Percentiles rank a stretch among this genome's conserved stretches.
Conservation (phyloP, 1,139 yeast genomes). For the Candida tropicalis region DNA sequence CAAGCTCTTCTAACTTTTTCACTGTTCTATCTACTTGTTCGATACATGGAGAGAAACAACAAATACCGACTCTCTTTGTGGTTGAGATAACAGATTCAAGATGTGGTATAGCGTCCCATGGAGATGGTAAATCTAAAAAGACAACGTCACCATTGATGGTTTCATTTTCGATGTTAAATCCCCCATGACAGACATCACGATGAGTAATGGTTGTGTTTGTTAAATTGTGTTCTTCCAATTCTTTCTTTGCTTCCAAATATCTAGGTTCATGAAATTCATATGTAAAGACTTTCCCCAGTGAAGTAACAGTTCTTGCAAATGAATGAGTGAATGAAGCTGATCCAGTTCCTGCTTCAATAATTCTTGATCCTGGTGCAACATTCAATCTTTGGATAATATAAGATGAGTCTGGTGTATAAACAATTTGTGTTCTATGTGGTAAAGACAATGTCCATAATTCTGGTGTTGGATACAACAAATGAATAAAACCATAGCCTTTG, state of each 20-base stretch:
- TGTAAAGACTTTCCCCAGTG: slow-evolving; percentile 68
- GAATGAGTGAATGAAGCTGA: slow-evolving; percentile 96
- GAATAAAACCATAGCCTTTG: slow-evolving; percentile 83
- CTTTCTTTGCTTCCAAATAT: slow-evolving; percentile 73
- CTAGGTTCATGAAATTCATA: slow-evolving; percentile 92
- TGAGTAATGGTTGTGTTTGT: slow-evolving; percentile 66
- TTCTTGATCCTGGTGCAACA: slow-evolving; percentile 72
- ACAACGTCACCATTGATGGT: slow-evolving; percentile 65
- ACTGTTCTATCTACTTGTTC: slow-evolving; percentile 94
- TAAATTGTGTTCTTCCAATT: slow-evolving; percentile 74
- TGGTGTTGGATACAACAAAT: slow-evolving; percentile 87
- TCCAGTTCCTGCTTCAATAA: slow-evolving; percentile 98
- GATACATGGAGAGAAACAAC: slow-evolving; percentile 97
- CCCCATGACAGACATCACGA: slow-evolving; percentile 89
- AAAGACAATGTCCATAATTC: slow-evolving; percentile 94
- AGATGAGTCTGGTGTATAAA: slow-evolving; percentile 93
- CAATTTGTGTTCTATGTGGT: slow-evolving; percentile 97
- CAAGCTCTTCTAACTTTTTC: slow-evolving; percentile 67
- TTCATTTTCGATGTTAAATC: slow-evolving; percentile 58
- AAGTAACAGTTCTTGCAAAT: slow-evolving; percentile 75
- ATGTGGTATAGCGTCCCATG: slow-evolving; percentile 94
- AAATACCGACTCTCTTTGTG: slow-evolving; percentile 61
- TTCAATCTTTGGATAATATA: slow-evolving; percentile 82
- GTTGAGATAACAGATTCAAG: slow-evolving; percentile 61
- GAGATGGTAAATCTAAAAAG: slow-evolving; percentile 92